Percentiles rank a stretch among this genome's conserved stretches.
Conservation (phyloP, 148 eudicot species). For the Persicaria tinctoria region DNA sequence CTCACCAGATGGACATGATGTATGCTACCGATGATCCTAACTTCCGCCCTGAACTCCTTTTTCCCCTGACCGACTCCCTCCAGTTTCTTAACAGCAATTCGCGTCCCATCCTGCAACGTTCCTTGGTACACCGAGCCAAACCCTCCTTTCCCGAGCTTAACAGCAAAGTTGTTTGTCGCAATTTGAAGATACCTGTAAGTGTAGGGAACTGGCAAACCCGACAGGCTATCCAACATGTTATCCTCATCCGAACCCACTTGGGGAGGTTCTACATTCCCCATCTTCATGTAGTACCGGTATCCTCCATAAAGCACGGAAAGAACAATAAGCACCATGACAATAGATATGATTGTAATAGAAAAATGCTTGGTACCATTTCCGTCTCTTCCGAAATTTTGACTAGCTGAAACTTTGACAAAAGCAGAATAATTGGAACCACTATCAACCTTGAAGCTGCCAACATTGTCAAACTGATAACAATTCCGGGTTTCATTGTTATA, state of each 20-base stretch:
- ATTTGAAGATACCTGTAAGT: constrained; percentile 59
- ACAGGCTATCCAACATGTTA: constrained; percentile 53
- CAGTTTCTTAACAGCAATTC: constrained; percentile 69
- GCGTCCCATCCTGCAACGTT: constrained; percentile 51
- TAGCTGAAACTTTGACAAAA: constrained; percentile 44
- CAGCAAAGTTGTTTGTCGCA: constrained; percentile 57
- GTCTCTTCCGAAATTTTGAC: constrained; percentile 18
- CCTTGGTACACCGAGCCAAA: constrained; percentile 92
- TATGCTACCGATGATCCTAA: constrained; percentile 92
- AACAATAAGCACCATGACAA: constrained; percentile 41
- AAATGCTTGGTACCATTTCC: too few species aligned
- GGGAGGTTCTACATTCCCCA: constrained; percentile 17
- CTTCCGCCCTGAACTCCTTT: constrained; percentile 93
- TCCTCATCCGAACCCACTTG: constrained; percentile 75
- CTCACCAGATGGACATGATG: constrained; percentile 83
- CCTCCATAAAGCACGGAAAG: constrained; percentile 38
- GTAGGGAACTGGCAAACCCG: constrained; percentile 86
- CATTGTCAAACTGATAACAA: constrained; percentile 55
- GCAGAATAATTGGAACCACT: constrained; percentile 31
- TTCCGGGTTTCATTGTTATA: constrained; percentile 53
- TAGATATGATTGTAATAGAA: too few species aligned
- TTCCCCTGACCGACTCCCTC: constrained; percentile 96
- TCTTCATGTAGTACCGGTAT: constrained; percentile 26
- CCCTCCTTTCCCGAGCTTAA: constrained; percentile 93
- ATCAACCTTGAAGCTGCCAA: constrained; percentile 58